Conservation (phyloP, 768 basidiomycete species). For the Hemileccinum impolitum region DNA sequence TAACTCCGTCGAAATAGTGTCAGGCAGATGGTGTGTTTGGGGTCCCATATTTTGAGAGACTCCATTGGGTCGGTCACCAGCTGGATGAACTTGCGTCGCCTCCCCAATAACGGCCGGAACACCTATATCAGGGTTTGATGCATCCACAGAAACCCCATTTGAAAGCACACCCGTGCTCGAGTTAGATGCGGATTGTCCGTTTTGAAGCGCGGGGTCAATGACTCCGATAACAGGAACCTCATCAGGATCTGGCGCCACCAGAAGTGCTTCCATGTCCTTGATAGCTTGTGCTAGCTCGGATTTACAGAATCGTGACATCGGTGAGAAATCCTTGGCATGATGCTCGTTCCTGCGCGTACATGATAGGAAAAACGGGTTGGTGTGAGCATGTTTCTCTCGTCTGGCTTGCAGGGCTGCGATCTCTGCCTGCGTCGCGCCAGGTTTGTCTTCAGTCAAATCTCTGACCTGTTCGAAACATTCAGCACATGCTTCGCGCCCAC, state of each 20-base stretch:
- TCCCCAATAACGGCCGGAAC: conserved; percentile 12
- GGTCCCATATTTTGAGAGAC: not conserved
- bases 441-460: conserved; percentile 55
- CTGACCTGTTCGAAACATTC: conserved; percentile 75
- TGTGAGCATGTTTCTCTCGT: conserved; percentile 59
- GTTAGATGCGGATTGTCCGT: conserved; percentile 5
- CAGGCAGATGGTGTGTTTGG: conserved; percentile 6
- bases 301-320: conserved; percentile 73
- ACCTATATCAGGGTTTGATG: conserved; percentile 2
- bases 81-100: not conserved
- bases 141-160: conserved; percentile 12
- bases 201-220: conserved; percentile 31
- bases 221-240: conserved; percentile 18
- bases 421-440: conserved; percentile 46
- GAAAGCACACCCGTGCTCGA: not conserved
- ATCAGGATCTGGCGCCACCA: conserved; percentile 33
- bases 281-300: conserved; percentile 65
- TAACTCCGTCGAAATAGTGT: conserved; percentile 8
- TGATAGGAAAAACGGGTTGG: conserved; percentile 70
- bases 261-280: conserved; percentile 60
- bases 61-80: conserved; percentile 8
- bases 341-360: conserved; percentile 75
- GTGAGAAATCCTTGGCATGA: conserved; percentile 61
- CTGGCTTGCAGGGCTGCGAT: conserved; percentile 46
- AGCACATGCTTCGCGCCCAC: conserved; percentile 86